Conservation (phyloP, 2,329 filamentous ascomycete species). For the Pseudogymnoascus sp. region DNA sequence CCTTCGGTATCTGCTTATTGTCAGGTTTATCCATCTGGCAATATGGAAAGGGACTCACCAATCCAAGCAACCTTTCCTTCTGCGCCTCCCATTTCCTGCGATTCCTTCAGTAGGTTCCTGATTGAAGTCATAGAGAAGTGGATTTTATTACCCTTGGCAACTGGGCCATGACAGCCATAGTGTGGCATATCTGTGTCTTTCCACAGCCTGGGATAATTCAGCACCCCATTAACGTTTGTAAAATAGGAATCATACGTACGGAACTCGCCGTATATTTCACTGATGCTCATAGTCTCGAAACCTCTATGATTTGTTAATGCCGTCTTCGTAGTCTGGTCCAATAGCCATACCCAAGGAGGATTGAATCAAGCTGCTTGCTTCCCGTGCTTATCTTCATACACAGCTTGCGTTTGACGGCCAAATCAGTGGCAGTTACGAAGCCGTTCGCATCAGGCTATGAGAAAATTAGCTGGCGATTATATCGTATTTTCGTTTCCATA, state of each 20-base stretch:
- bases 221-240: not conserved
- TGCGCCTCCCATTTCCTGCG: constrained; percentile 53
- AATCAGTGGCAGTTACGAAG: constrained; percentile 60
- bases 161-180: constrained; percentile 57
- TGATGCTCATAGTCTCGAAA: constrained; percentile 65
- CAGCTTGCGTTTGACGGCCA: constrained; percentile 54
- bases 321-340: not conserved
- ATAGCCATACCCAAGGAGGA: constrained; percentile 49
- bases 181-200: constrained; percentile 64
- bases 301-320: constrained; percentile 38
- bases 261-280: constrained; percentile 55
- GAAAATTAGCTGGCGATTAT: not conserved
- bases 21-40: not conserved
- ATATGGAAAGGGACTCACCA: constrained; percentile 31
- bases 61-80: constrained; percentile 65
- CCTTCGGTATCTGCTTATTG: constrained; percentile 46
- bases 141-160: constrained; percentile 37
- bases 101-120: constrained; percentile 2
- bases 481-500: constrained; percentile 10
- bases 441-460: constrained; percentile 48
- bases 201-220: constrained; percentile 42
- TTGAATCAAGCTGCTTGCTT: constrained; percentile 60
- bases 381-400: constrained; percentile 61
- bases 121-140: not conserved
- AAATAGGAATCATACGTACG: constrained; percentile 30